Conservation (phyloP, 1,284 basidiomycete genomes). For the Ustanciosporium gigantosporum region DNA sequence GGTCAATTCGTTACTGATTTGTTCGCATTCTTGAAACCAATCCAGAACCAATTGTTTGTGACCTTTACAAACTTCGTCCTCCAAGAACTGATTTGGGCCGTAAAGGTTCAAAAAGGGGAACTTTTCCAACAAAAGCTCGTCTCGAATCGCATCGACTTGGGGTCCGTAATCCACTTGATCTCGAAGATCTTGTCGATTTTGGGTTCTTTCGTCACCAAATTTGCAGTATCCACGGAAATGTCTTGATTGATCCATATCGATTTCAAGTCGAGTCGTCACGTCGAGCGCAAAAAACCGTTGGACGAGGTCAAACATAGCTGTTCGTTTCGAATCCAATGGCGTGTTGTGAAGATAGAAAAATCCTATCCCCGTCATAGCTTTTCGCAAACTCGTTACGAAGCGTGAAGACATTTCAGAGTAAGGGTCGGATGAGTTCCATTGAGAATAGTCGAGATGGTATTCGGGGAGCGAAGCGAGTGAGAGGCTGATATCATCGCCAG, state of each 20-base stretch:
- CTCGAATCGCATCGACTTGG: conserved; percentile 6
- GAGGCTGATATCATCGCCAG: no score
- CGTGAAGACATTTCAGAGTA: conserved; percentile 5
- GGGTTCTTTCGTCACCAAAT: conserved; percentile 47
- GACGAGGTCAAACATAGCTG: conserved; percentile 25
- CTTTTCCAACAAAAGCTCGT: conserved; percentile 1
- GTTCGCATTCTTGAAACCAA: conserved; percentile 26
- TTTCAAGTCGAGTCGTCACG: conserved; percentile 11
- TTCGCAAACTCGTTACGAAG: conserved; percentile 32
- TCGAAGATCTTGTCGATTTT: conserved; percentile 28
- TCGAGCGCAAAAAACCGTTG: conserved; percentile 37
- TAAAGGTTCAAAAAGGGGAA: conserved; percentile 37
- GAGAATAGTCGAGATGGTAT: conserved; percentile 30
- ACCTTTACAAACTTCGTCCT: conserved; percentile 13
- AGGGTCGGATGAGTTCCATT: conserved; percentile 13
- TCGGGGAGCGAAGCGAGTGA: conserved; percentile 21
- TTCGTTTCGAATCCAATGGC: conserved; percentile 20
- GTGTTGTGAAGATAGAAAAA: conserved; percentile 50
- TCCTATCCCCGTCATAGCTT: conserved; percentile 40
- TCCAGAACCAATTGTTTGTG: conserved; percentile 17
- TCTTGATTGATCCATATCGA: conserved; percentile 36
- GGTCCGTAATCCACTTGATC: conserved; percentile 43
- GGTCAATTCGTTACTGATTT: conserved; percentile 33
- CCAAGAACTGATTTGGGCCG: conserved; percentile 49
- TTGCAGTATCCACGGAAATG: conserved; percentile 51